phyloP scores from a whole-genome alignment of 2,329 filamentous ascomycete genomes.

The Aureobasidium namibiae region DNA sequence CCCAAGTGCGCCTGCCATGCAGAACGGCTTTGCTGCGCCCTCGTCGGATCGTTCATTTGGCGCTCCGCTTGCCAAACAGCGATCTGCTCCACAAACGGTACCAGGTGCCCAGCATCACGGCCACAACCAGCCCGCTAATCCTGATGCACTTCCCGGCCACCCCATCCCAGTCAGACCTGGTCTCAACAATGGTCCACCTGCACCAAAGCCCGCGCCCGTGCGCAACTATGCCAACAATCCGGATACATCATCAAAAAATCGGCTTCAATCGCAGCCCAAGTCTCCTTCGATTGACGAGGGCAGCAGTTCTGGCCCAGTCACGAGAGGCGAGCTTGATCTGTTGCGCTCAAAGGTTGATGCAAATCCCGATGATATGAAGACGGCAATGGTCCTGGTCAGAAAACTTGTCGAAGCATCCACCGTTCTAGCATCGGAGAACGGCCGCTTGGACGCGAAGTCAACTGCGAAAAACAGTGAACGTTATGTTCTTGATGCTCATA shows the following conservation, averaged over 20 bases:
- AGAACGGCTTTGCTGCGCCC: background rate
- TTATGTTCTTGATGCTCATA: conserved; percentile 78
- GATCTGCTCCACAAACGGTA: background rate
- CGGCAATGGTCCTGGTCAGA: conserved; percentile 68
- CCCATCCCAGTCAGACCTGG: conserved; percentile 48
- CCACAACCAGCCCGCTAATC: conserved; percentile 31
- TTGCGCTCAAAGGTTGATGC: conserved; percentile 61
- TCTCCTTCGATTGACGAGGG: conserved; percentile 8
- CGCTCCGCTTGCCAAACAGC: conserved; percentile 21
- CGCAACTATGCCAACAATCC: conserved; percentile 35
- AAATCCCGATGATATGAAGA: conserved; percentile 63
- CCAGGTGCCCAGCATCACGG: conserved; percentile 1
- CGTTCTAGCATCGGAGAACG: conserved; percentile 67
- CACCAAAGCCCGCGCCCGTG: conserved; percentile 42
- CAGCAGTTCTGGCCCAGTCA: conserved; percentile 51
- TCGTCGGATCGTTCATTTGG: conserved; percentile 13
- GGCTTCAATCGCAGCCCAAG: background rate
- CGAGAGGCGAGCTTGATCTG: conserved; percentile 66
- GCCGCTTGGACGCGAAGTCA: conserved; percentile 58
- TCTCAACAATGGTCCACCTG: conserved; percentile 29
- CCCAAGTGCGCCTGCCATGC: background rate
- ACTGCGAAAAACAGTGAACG: conserved; percentile 63
- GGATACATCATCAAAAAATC: background rate
- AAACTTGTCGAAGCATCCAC: conserved; percentile 78
- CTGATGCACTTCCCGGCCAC: conserved; percentile 49